Percentiles rank a stretch among this genome's conserved stretches.
Conservation (phyloP, 176 grass and related monocot species). For the Oryza punctata region DNA sequence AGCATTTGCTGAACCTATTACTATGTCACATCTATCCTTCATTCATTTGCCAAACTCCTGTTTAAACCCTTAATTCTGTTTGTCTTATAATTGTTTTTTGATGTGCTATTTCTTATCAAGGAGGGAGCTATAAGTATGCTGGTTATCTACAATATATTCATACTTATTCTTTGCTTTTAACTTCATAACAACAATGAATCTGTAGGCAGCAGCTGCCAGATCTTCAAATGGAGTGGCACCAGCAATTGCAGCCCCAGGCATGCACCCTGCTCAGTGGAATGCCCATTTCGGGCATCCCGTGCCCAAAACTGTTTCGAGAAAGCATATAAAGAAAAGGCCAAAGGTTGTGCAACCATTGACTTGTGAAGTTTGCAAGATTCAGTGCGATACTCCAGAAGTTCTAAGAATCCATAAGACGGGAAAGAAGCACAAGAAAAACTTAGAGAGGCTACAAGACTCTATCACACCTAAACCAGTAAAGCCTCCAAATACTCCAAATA, state of each 20-base stretch:
- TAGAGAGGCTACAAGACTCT: slow-evolving; percentile 69
- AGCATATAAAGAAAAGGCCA: slow-evolving; percentile 33
- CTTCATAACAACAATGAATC: background rate
- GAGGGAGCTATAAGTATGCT: background rate
- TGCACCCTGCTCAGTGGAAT: slow-evolving; percentile 47
- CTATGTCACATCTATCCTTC: background rate
- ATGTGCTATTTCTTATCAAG: background rate
- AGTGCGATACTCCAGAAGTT: slow-evolving; percentile 63
- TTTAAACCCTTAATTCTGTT: background rate
- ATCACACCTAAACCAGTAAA: slow-evolving; percentile 50
- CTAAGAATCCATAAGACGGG: slow-evolving; percentile 69
- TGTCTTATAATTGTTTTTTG: background rate
- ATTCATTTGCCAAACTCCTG: background rate
- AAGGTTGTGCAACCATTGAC: slow-evolving; percentile 51
- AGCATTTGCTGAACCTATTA: background rate
- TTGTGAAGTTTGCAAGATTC: slow-evolving; percentile 78
- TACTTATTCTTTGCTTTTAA: slow-evolving; percentile 5
- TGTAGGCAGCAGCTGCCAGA: slow-evolving; percentile 43
- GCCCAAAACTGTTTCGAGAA: slow-evolving; percentile 35
- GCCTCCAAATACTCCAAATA: slow-evolving; percentile 24
- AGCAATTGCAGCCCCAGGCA: slow-evolving; percentile 12
- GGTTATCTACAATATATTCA: background rate
- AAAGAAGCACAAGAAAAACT: slow-evolving; percentile 85
- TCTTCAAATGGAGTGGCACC: slow-evolving; percentile 41
- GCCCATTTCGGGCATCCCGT: slow-evolving; percentile 42